These are phyloP conservation scores for Sarocladiaceae sp. DNA, from an alignment of 2,329 filamentous ascomycete species.

Conservation along the genomic window DNA sequence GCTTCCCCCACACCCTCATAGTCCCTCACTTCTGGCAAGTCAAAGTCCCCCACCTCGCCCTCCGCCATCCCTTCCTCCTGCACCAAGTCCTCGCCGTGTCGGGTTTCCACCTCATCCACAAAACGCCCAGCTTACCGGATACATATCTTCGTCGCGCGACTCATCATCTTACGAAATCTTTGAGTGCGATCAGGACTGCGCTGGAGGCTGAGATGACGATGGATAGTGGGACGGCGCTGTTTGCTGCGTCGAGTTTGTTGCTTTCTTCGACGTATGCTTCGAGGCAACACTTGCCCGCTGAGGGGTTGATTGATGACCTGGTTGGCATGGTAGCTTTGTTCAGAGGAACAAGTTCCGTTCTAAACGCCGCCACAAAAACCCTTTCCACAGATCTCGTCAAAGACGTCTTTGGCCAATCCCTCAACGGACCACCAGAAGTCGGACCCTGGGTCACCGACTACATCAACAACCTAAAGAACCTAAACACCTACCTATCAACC, in stretches of 20 bases:
- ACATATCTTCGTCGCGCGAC: neutral
- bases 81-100: constrained; percentile 3
- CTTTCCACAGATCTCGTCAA: neutral
- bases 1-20: neutral
- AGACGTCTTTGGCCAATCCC: neutral
- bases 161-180: constrained; percentile 3
- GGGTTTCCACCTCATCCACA: neutral
- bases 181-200: neutral
- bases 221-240: neutral
- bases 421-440: neutral
- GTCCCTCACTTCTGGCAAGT: neutral
- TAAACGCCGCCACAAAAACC: neutral
- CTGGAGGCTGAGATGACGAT: neutral
- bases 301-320: neutral
- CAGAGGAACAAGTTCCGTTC: neutral
- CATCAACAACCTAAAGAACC: neutral
- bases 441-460: neutral
- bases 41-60: neutral
- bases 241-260: constrained; percentile 1
- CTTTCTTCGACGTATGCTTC: constrained; percentile 1
- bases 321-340: neutral
- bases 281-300: neutral
- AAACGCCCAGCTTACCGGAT: neutral
- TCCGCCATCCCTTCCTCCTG: neutral
- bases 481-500: neutral